These are phyloP conservation scores for Hyaloscypha bicolor DNA, from an alignment of 495 filamentous ascomycete species.

Conservation along the genomic window DNA sequence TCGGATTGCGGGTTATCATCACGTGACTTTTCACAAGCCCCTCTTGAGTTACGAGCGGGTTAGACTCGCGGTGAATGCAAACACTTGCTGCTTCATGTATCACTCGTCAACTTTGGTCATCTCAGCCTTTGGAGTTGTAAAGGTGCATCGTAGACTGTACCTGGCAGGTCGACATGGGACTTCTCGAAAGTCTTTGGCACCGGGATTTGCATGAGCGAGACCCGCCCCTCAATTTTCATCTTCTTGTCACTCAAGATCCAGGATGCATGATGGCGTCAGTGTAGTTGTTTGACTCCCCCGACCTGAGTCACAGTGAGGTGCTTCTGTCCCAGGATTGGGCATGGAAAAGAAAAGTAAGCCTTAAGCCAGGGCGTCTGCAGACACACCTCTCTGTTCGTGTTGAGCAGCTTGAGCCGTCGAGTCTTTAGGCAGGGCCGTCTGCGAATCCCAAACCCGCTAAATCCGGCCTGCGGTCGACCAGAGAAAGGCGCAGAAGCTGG, in stretches of 20 bases:
- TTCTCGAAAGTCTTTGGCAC: background rate
- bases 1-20: background rate
- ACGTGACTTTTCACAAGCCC: background rate
- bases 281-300: background rate
- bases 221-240: background rate
- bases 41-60: too few relatives aligned
- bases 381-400: background rate
- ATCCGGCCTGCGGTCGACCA: background rate
- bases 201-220: background rate
- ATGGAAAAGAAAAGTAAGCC: background rate
- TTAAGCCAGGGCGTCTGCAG: background rate
- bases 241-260: background rate
- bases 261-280: conserved; percentile 28
- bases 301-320: conserved; percentile 18
- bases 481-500: conserved; percentile 1
- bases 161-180: background rate
- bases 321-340: background rate
- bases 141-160: background rate
- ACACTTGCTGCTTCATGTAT: too few relatives aligned
- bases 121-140: background rate
- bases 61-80: too few relatives aligned
- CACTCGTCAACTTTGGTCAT: background rate
- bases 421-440: background rate
- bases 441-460: conserved; percentile 7
- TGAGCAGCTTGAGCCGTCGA: background rate